Evolutionary conservation across 352 stramenopile genomes (phyloP), one percentile per base, ranked within the genome.

Genomic region (Elongisporangium undulatum): DNA sequence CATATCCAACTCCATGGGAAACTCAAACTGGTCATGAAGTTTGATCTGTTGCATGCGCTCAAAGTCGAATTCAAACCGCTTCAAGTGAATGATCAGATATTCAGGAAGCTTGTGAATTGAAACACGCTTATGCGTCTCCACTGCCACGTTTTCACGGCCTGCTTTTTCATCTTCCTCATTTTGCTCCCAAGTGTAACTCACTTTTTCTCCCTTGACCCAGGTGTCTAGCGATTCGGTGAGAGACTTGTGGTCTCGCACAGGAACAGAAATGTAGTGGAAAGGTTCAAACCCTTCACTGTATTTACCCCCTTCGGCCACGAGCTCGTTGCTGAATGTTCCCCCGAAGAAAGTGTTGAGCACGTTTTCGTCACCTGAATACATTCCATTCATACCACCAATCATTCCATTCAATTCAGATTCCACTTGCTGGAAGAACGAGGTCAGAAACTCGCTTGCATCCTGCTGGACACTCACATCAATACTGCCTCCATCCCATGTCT

Each of bases 31-130:
- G 58, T 97, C 88, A 62, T 98, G 97, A 1, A 98, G 82, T 59
- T 98, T 98, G 49, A 85, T 92, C 67, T 96, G 90, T 51, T 96
- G 87, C 86, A 98, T 97, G 13, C 85, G 94, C 57, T 97, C 91
- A 41, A 97, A 97, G 67, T 98, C 91, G 63, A 98, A 98, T 59
- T 98, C 92, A 51, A 98, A 98, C 0, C 94, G 84, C 73, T 98
- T 98, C 12, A 98, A 61, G 59, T 98, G 95, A 55, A 98, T 92
- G 38, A 98, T 92, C 23, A 98, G 68, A 54, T 95, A 84, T 21
- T 87, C 74, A 6, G 94, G 94, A 17, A 98, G 74, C 55, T 90
- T 89, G 2, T 83, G 79, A 61, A 97, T 96, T 0, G 82, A 96
- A 52, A 95, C 93, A 23, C 88, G 75, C 63, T 98, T 98, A 66